Conservation (phyloP, 2,329 filamentous ascomycete genomes). For the Akanthomyces muscarius region DNA sequence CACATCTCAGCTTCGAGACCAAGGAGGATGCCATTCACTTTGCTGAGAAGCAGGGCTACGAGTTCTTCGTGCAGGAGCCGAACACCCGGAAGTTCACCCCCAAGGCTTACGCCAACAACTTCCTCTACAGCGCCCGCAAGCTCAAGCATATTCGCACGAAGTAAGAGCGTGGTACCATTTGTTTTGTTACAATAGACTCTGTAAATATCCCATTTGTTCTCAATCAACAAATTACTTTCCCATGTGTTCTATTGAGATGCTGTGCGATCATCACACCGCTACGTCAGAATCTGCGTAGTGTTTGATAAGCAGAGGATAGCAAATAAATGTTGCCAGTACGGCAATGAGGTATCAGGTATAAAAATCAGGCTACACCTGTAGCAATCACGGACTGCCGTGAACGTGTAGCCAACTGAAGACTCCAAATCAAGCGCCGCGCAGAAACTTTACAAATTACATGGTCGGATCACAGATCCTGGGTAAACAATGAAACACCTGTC, state of each 20-base stretch:
- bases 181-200: constrained; percentile 6
- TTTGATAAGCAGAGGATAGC: background rate
- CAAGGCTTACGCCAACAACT: constrained; percentile 98
- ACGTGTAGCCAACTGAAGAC: constrained; percentile 17
- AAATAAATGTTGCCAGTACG: background rate
- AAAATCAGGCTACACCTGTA: background rate
- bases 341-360: background rate
- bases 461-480: constrained; percentile 18
- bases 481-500: constrained; percentile 15
- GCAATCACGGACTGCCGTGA: background rate
- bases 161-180: constrained; percentile 40
- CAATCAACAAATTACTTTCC: background rate
- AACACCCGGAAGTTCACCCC: constrained; percentile 80
- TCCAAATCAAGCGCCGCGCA: background rate
- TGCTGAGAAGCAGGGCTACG: constrained; percentile 97
- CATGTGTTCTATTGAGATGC: background rate
- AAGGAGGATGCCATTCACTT: constrained; percentile 95
- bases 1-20: constrained; percentile 79
- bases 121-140: constrained; percentile 78
- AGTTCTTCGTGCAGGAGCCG: constrained; percentile 98
- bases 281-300: background rate
- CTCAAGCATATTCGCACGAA: constrained; percentile 84
- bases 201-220: constrained; percentile 13
- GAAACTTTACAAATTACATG: constrained; percentile 1
- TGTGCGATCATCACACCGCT: background rate